Conservation (phyloP, 495 filamentous ascomycete species). For the Viridothelium virens region DNA sequence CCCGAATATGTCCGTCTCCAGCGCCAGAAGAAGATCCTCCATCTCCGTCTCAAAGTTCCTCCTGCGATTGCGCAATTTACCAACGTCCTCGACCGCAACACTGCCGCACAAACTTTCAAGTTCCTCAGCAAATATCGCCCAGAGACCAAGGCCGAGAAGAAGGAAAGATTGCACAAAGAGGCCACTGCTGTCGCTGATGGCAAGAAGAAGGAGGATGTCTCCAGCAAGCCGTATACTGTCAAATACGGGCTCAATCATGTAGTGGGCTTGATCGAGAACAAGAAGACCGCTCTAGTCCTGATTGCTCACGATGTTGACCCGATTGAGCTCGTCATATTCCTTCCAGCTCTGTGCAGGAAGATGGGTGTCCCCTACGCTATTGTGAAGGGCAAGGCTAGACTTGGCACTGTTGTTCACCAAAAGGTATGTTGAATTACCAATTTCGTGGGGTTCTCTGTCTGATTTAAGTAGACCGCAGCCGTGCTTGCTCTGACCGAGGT, state of each 20-base stretch:
- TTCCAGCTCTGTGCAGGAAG: slow-evolving; percentile 98
- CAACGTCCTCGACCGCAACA: slow-evolving; percentile 96
- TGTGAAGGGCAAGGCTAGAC: slow-evolving; percentile 98
- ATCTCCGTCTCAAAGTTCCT: slow-evolving; percentile 96
- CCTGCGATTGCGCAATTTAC: slow-evolving; percentile 97
- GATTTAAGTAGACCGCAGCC: slow-evolving; percentile 68
- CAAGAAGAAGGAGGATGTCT: slow-evolving; percentile 99
- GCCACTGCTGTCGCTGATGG: slow-evolving; percentile 93
- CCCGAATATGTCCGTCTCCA: slow-evolving; percentile 70
- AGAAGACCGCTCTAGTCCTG: slow-evolving; percentile 96
- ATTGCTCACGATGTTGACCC: slow-evolving; percentile 99
- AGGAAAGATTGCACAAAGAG: slow-evolving; percentile 97
- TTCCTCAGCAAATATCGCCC: slow-evolving; percentile 99
- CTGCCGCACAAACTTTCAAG: slow-evolving; percentile 93
- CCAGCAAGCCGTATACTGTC: slow-evolving; percentile 98
- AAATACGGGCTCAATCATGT: slow-evolving; percentile 99
- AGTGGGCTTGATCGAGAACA: slow-evolving; percentile 98
- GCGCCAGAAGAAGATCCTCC: slow-evolving; percentile 99
- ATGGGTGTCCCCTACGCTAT: slow-evolving; percentile 99
- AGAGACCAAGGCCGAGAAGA: slow-evolving; percentile 99
- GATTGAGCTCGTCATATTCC: slow-evolving; percentile 98
- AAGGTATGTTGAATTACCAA: slow-evolving; percentile 54
- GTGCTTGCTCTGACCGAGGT: slow-evolving; percentile 94
- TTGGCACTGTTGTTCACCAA: slow-evolving; percentile 99
- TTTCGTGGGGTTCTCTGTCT: slow-evolving; percentile 25